Evolutionary conservation across 2,329 filamentous ascomycete genomes (phyloP).

Genomic region (Penicillium fuscoglaucum): DNA sequence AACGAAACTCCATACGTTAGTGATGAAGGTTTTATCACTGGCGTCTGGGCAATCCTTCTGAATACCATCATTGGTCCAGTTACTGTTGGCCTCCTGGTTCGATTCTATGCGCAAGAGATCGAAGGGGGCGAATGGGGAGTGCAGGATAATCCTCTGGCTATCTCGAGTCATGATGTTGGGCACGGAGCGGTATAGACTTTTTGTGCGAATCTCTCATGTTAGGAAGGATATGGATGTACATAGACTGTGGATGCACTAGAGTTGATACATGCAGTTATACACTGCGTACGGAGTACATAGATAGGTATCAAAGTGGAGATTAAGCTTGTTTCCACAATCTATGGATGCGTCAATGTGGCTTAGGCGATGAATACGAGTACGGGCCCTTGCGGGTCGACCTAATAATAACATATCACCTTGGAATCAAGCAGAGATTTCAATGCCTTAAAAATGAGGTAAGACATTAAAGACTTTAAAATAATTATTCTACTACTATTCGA

Average conservation of each 20-base stretch:
- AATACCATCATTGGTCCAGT: conserved; percentile 37
- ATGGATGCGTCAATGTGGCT: not conserved
- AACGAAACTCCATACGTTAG: conserved; percentile 45
- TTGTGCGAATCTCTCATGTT: too few species aligned
- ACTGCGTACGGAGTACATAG: too few species aligned
- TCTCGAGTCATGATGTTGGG: not conserved
- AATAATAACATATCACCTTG: not conserved
- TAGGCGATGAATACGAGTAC: not conserved
- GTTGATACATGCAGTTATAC: too few species aligned
- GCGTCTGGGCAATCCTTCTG: conserved; percentile 35
- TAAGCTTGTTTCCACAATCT: not conserved
- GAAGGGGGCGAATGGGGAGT: conserved; percentile 31
- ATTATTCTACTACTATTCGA: not conserved
- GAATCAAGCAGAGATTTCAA: not conserved
- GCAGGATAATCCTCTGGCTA: conserved; percentile 9
- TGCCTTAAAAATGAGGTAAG: too few species aligned
- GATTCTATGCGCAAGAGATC: conserved; percentile 22
- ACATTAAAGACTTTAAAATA: not conserved
- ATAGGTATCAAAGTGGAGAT: too few species aligned
- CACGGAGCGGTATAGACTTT: not conserved
- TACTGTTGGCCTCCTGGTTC: conserved; percentile 29
- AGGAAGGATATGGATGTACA: not conserved
- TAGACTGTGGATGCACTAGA: not conserved
- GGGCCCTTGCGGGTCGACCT: not conserved
- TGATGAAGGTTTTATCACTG: conserved; percentile 30